Evolutionary conservation across 2,329 filamentous ascomycete genomes (phyloP), one percentile per base, ranked within the genome.

Genomic region (Trichoderma sp.): DNA sequence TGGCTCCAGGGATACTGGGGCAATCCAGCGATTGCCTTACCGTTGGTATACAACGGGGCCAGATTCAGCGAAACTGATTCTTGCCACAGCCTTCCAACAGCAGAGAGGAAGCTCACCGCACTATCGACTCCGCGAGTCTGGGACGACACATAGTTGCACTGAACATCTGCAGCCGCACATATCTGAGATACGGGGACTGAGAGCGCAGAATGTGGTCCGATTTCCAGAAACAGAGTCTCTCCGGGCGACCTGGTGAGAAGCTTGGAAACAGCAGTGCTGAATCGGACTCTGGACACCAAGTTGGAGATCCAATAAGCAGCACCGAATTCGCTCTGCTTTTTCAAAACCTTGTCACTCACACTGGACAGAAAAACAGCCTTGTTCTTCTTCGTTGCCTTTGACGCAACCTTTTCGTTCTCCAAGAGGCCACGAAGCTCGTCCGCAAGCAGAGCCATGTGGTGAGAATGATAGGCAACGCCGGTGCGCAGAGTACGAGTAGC

Each of bases 391-490:
- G 32, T n/a, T 11, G 34, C 59, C n/a, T 18, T 11, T 7, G 46
- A 69, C 55, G 54, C 54, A 8, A 69, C 24, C 5, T 39, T 51
- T 13, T 69, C 61, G 26, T 34, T 46, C 34, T 59, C 24, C 39
- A 69, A 32, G 32, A 69, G 61, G 5, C 8, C 7, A 59, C 59
- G 43, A 16, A 69, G 68, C 26, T 69, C 55, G 2, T 68, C 56
- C 3, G 64, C 43, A 59, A 59, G 58, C 13, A n/a, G 1, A 24
- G 49, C n/a, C 73, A 79, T 78, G 10, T 76, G 74, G 11, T 72
- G 70, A 0, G 77, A 79, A 59, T 80, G 78, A 51, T 77, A 79
- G 0, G 77, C 75, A 8, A 71, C 66, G 4, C 71, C 68, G 2
- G 77, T 73, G 5, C 63, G 68, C 1, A 79, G 72, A 11, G 65